Percentiles rank a stretch among this genome's conserved stretches.
Conservation (phyloP, 1,139 yeast genomes). For the Spathaspora sp. region DNA sequence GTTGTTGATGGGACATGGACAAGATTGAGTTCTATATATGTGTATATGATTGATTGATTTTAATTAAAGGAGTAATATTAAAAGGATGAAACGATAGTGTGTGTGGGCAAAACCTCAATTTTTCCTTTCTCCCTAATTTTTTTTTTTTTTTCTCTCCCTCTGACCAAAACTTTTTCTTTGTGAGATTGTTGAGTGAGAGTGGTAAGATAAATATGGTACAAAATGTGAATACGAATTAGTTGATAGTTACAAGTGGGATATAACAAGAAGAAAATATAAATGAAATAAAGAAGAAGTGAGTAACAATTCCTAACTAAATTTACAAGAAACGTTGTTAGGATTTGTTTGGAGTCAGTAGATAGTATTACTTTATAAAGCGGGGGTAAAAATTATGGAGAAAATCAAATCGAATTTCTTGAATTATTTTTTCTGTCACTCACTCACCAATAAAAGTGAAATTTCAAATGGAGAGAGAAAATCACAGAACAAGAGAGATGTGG, state of each 20-base stretch:
- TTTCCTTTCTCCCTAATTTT: conserved; percentile 2
- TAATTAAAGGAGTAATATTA: not conserved
- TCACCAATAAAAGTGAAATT: not conserved
- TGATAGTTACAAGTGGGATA: no score
- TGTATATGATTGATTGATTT: not conserved
- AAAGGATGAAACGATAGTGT: conserved; percentile 1
- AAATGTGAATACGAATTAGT: not conserved
- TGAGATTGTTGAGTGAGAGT: not conserved
- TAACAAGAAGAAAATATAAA: not conserved
- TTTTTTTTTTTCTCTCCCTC: no score
- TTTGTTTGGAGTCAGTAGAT: no score
- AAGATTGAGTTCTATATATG: not conserved
- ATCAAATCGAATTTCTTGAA: no score
- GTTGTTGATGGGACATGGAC: conserved; percentile 5
- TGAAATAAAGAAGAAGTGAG: not conserved
- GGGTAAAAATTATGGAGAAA: no score
- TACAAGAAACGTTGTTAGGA: no score
- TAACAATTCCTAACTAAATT: no score
- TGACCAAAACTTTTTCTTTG: not conserved
- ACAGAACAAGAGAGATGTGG: not conserved
- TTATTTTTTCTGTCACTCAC: no score
- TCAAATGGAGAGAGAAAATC: not conserved
- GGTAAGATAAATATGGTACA: not conserved
- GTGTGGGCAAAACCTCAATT: conserved; percentile 2
- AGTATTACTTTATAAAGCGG: no score